phyloP scores from a whole-genome alignment of 805 yeast species.

The Phaffomyces antillensis region DNA sequence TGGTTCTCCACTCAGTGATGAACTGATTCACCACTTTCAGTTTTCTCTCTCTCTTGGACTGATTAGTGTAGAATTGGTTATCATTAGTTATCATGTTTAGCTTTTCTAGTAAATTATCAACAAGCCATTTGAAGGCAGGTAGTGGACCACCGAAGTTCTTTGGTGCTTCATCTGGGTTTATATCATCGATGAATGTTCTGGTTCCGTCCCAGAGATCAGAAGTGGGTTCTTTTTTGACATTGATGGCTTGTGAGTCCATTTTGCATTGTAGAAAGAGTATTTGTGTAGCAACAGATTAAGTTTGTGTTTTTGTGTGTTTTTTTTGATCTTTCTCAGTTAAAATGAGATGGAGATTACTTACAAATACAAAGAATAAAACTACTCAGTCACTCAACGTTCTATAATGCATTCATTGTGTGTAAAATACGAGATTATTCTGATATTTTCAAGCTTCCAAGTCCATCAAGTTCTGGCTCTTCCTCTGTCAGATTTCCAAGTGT shows the following conservation, averaged over 20 bases:
- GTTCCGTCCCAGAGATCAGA: no score
- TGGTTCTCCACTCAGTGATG: constrained; percentile 41
- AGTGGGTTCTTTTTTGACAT: not conserved
- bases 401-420: not conserved
- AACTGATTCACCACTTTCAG: constrained; percentile 31
- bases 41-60: constrained; percentile 12
- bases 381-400: no score
- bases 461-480: constrained; percentile 17
- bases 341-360: no score
- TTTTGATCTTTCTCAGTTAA: no score
- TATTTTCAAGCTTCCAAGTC: constrained; percentile 14
- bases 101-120: constrained; percentile 25
- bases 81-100: constrained; percentile 20
- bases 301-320: not conserved
- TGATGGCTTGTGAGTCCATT: not conserved
- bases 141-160: constrained; percentile 24
- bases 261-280: no score
- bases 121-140: constrained; percentile 32
- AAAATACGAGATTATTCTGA: not conserved
- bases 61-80: constrained; percentile 5
- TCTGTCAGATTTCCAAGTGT: not conserved
- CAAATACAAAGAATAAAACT: no score
- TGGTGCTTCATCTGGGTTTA: constrained; percentile 6
- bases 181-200: not conserved
- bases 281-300: no score